Conservation (phyloP, 2,329 filamentous ascomycete species). For the Talaromyces verruculosus region DNA sequence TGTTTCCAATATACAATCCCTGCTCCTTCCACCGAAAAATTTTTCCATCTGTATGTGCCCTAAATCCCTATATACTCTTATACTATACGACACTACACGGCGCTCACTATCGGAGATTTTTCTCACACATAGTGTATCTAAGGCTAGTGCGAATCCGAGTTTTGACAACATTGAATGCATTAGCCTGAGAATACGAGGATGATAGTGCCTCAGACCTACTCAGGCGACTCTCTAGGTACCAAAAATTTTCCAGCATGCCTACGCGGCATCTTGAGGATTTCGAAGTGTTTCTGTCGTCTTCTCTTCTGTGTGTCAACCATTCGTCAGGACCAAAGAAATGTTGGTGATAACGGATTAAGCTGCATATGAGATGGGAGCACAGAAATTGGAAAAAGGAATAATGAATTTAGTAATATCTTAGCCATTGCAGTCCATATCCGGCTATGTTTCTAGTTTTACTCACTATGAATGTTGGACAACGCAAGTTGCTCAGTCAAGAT, state of each 20-base stretch:
- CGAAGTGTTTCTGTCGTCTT: neutral
- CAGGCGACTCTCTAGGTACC: neutral
- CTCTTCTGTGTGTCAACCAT: neutral
- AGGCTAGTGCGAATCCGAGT: slow-evolving; percentile 1
- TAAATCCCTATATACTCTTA: neutral
- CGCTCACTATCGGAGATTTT: neutral
- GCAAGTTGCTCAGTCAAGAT: neutral
- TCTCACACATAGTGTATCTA: neutral
- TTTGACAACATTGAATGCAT: neutral
- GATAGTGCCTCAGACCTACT: neutral
- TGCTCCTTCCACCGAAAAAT: neutral
- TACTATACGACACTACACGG: neutral
- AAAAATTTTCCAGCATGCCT: neutral
- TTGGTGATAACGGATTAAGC: neutral
- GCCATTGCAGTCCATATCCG: neutral
- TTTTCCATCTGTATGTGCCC: neutral
- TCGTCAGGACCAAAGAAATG: neutral
- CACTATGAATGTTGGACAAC: neutral
- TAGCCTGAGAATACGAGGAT: neutral
- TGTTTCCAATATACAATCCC: neutral
- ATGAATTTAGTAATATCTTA: neutral
- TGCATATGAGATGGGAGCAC: neutral
- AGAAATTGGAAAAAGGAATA: too few species aligned
- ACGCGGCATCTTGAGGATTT: neutral
- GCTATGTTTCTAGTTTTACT: neutral